Evolutionary conservation across 106 monocot species (phyloP), one percentile per base, ranked within the genome.

Genomic region (Dendrobium catenatum): DNA sequence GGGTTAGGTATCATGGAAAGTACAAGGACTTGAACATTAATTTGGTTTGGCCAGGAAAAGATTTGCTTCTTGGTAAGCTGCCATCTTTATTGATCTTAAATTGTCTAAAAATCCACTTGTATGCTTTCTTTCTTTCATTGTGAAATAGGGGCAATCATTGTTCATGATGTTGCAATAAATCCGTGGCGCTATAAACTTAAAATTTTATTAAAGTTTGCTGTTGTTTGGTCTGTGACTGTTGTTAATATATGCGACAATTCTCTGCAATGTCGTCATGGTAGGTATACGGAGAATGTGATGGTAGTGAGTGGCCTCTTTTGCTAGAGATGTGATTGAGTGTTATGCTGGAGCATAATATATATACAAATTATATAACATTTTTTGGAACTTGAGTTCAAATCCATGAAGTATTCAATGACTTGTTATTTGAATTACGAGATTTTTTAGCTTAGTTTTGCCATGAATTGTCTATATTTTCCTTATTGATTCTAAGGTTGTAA

Each of bases 11-110:
- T 75, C 80, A 86, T 79, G 98, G 95, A 41, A 83, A 76, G 74
- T 98, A 98, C 54, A 93, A 93, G 70, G 91, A 83, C 42, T 81
- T 98, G 77, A 56, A 85, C 51, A 85, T 98, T 22, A 87, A 98
- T 83, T 81, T 98, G 42, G 77, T 95, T 26, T 89, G 88, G 93
- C 93, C 95, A 31, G 98, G 98, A 68, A 98, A 98, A 81, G 98
- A 98, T 88, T 33, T 83, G 29, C 66, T 74, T 48, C 78, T 88
- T 4, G 93, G 98, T 98, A 87, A 73, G 43, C 43, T 74, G 19
- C 19, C 41, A 20, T n/a, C 20, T 44, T 74, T 20, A 70, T 31
- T 10, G 33, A 4, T 27, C 37, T 70, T 4, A 31, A 11, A 33
- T 70, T 37, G 13, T 37, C 37, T 31, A 33, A 37, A 11, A 74